Percentiles rank a stretch among this genome's conserved stretches.
These are phyloP conservation scores for Blakeslea trispora DNA, from an alignment of 371 early-diverging fungal genomes.

Conservation along the genomic window DNA sequence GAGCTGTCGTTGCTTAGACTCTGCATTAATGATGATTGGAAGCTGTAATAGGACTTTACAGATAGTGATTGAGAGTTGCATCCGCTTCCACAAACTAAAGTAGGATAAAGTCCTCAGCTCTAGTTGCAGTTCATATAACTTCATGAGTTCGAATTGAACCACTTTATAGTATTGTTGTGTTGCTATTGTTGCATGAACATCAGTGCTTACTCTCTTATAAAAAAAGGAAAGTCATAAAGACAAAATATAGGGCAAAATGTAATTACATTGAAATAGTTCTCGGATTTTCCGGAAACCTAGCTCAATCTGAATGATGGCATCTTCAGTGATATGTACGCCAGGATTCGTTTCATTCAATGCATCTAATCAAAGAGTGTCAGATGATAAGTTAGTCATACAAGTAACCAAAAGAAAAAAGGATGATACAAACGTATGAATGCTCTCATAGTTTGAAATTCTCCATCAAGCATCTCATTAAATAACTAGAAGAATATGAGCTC, in stretches of 20 bases:
- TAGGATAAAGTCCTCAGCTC: conserved; percentile 59
- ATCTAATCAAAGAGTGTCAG: conserved; percentile 28
- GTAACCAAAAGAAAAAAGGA: too few species aligned
- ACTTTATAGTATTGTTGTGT: conserved; percentile 64
- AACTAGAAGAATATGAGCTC: conserved; percentile 30
- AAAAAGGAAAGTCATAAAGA: too few species aligned
- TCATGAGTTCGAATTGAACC: conserved; percentile 61
- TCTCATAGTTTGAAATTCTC: conserved; percentile 68
- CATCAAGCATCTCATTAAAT: conserved; percentile 68
- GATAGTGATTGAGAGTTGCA: conserved; percentile 58
- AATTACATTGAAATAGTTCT: conserved; percentile 57
- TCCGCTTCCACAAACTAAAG: conserved; percentile 60
- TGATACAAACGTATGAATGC: conserved; percentile 57
- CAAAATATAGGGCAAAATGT: too few species aligned
- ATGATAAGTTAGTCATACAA: too few species aligned
- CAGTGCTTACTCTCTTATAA: too few species aligned
- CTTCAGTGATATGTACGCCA: conserved; percentile 63
- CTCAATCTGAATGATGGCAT: conserved; percentile 62
- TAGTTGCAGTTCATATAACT: conserved; percentile 62
- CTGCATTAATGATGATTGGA: conserved; percentile 61
- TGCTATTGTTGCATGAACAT: conserved; percentile 32
- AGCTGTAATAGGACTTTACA: conserved; percentile 57
- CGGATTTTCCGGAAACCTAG: conserved; percentile 59
- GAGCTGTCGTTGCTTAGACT: conserved; percentile 29
- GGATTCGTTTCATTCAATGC: conserved; percentile 53